Evolutionary conservation across 768 basidiomycete genomes (phyloP).

Genomic region (Leccinum pellstonianum): DNA sequence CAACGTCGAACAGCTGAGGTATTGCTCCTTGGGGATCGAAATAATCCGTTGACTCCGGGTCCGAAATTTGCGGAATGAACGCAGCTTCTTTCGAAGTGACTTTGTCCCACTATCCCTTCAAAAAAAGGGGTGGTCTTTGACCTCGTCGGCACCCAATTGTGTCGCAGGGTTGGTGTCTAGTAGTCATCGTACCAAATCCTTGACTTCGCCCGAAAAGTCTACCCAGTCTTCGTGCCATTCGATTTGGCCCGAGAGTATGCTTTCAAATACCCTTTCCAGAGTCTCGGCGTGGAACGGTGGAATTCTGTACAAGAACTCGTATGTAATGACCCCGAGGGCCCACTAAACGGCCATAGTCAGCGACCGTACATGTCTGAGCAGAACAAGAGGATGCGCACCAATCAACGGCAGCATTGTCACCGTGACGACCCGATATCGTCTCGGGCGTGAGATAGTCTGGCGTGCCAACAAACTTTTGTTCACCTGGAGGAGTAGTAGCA

Average conservation of each 20-base stretch:
- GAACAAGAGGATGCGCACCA: slow-evolving; percentile 58
- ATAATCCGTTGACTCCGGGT: slow-evolving; percentile 99
- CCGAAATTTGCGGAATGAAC: slow-evolving; percentile 92
- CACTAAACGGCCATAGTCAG: slow-evolving; percentile 55
- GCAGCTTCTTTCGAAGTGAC: slow-evolving; percentile 86
- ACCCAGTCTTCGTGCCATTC: slow-evolving; percentile 97
- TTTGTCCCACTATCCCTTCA: slow-evolving; percentile 88
- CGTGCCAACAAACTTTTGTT: slow-evolving; percentile 95
- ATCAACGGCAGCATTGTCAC: slow-evolving; percentile 94
- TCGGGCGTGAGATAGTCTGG: slow-evolving; percentile 97
- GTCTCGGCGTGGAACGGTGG: slow-evolving; percentile 98
- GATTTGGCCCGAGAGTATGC: slow-evolving; percentile 90
- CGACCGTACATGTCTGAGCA: slow-evolving; percentile 4
- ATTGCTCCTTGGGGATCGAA: slow-evolving; percentile 96
- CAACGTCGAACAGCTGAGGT: slow-evolving; percentile 79
- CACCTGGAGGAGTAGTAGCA: slow-evolving; percentile 79
- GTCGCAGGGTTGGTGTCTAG: slow-evolving; percentile 76
- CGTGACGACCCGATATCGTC: slow-evolving; percentile 90
- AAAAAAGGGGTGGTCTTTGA: slow-evolving; percentile 91
- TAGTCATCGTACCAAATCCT: slow-evolving; percentile 86
- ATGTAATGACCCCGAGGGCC: slow-evolving; percentile 97
- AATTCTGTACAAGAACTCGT: slow-evolving; percentile 95
- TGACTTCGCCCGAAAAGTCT: slow-evolving; percentile 82
- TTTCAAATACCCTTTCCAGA: slow-evolving; percentile 97
- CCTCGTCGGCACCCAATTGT: slow-evolving; percentile 87